Conservation (phyloP, 23 red algal species). For the Chondrus crispus region DNA sequence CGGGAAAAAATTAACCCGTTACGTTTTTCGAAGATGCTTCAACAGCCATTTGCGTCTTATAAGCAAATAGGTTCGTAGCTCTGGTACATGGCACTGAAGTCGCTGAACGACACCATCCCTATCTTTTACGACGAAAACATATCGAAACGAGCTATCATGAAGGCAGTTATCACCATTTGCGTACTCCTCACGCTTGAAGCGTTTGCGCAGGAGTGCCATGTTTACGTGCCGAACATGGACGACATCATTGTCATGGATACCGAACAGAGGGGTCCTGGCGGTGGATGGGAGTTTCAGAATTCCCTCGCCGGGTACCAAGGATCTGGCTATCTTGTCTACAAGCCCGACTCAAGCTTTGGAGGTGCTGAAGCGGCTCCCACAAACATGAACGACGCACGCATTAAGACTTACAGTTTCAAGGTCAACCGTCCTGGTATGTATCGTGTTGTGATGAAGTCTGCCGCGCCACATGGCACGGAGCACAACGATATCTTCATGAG, state of each 20-base stretch:
- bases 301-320: background rate
- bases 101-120: background rate
- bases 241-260: slow-evolving; percentile 18
- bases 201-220: slow-evolving; percentile 12
- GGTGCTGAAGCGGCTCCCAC: slow-evolving; percentile 2
- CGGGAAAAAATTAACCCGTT: no score
- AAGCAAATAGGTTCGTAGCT: no score
- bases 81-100: background rate
- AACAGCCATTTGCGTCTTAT: no score
- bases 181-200: slow-evolving; percentile 2
- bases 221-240: slow-evolving; percentile 13
- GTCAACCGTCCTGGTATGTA: slow-evolving; percentile 8
- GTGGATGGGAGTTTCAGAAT: slow-evolving; percentile 31
- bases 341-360: slow-evolving; percentile 17
- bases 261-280: slow-evolving; percentile 38
- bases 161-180: background rate
- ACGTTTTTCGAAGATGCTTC: no score
- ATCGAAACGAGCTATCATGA: background rate
- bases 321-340: slow-evolving; percentile 27
- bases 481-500: slow-evolving; percentile 62
- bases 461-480: slow-evolving; percentile 46
- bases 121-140: background rate
- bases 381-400: slow-evolving; percentile 22
- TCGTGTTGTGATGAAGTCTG: slow-evolving; percentile 3
- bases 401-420: slow-evolving; percentile 48